A percentile compares a stretch with the other conserved stretches of the same genome.
phyloP scores from a whole-genome alignment of 257 asterid genomes.

The Marsdenia floribunda region DNA sequence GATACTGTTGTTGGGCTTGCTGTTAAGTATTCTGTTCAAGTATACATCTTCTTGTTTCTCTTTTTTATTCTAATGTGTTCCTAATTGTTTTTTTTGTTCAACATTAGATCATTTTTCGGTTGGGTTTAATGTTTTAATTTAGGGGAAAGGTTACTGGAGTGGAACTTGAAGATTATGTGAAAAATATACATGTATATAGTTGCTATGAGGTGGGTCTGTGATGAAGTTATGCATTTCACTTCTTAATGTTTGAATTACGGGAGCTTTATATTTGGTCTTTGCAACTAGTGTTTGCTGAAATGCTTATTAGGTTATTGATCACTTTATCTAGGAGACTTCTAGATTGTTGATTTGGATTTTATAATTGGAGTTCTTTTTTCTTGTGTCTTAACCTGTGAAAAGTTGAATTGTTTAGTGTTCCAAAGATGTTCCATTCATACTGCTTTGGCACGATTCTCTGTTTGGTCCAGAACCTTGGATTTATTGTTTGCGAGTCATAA shows the following conservation, averaged over 20 bases:
- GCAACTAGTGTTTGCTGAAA: neutral
- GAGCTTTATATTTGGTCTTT: neutral
- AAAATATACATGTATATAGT: neutral
- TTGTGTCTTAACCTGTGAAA: neutral
- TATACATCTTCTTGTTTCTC: conserved; percentile 14
- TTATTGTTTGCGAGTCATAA: neutral
- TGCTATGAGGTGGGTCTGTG: neutral
- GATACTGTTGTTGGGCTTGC: conserved; percentile 93
- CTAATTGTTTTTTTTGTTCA: neutral
- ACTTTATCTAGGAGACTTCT: neutral
- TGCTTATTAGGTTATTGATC: neutral
- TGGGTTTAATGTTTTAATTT: neutral
- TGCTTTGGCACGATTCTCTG: neutral
- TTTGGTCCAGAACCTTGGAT: neutral
- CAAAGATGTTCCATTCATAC: neutral
- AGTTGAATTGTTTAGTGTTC: neutral
- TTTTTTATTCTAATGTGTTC: neutral
- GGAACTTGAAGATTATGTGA: neutral
- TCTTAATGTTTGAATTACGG: neutral
- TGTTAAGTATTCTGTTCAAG: conserved; percentile 92
- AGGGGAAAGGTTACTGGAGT: neutral
- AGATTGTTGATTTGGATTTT: neutral
- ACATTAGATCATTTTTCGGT: neutral
- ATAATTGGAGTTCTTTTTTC: neutral
- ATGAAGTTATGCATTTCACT: neutral